Conservation (phyloP, 805 yeast genomes). For the Saccharomyces eubayanus region DNA sequence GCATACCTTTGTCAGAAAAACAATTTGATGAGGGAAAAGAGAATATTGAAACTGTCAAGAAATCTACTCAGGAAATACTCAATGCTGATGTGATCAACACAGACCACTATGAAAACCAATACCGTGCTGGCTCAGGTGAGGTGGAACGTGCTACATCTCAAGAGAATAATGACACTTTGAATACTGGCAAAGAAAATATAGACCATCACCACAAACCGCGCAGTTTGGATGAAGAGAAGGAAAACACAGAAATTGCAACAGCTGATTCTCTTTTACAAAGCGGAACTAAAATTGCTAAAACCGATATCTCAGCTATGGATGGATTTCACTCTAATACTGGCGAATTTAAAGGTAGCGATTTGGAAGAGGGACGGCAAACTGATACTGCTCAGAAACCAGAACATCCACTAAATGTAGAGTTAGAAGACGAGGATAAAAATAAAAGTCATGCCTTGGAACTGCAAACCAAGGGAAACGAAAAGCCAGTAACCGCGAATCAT, state of each 20-base stretch:
- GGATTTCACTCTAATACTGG: neutral
- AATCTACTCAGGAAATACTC: neutral
- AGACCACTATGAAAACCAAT: neutral
- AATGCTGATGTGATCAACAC: neutral
- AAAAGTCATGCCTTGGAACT: neutral
- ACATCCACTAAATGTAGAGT: neutral
- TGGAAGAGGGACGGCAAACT: neutral
- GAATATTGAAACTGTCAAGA: neutral
- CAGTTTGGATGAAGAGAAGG: neutral
- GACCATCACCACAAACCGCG: neutral
- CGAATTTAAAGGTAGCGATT: neutral
- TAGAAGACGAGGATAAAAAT: neutral
- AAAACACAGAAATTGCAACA: neutral
- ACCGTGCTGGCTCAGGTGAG: neutral
- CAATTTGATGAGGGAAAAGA: neutral
- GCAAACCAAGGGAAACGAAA: neutral
- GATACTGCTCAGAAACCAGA: neutral
- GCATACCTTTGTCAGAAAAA: neutral
- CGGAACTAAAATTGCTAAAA: neutral
- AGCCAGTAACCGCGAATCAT: neutral
- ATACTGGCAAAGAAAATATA: no score
- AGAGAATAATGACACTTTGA: neutral
- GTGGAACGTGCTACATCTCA: neutral
- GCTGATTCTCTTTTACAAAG: neutral
- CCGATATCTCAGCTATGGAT: neutral